A percentile compares a stretch with the other conserved stretches of the same genome.
phyloP scores from a whole-genome alignment of 2,329 filamentous ascomycete genomes.

The Botrytis deweyae region DNA sequence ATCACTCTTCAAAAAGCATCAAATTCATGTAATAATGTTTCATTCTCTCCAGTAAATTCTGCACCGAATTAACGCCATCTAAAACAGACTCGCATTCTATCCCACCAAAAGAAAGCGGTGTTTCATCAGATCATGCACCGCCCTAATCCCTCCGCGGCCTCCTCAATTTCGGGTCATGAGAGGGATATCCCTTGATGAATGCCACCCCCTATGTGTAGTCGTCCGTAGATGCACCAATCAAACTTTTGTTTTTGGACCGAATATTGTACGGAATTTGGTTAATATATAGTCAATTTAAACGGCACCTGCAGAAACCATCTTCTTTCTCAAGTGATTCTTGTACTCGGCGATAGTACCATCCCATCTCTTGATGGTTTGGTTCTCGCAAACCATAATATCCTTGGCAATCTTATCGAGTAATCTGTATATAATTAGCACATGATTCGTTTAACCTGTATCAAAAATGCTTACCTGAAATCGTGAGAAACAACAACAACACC shows the following conservation, averaged over 20 bases:
- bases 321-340: constrained; percentile 98
- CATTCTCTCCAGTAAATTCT: background rate
- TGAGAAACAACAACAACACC: constrained; percentile 98
- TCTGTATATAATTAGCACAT: constrained; percentile 51
- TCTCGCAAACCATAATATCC: constrained; percentile 98
- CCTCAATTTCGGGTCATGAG: constrained; percentile 12
- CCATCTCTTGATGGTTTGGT: constrained; percentile 91
- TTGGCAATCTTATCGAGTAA: constrained; percentile 99
- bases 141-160: constrained; percentile 23
- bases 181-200: background rate
- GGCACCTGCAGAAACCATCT: constrained; percentile 88
- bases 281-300: constrained; percentile 57
- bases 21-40: constrained; percentile 1
- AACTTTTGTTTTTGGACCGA: constrained; percentile 18
- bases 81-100: constrained; percentile 36
- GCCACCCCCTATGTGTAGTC: constrained; percentile 11
- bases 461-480: constrained; percentile 82
- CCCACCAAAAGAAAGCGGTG: constrained; percentile 22
- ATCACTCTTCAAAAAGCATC: background rate
- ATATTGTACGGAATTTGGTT: background rate
- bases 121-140: constrained; percentile 14
- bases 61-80: constrained; percentile 29
- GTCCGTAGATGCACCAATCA: constrained; percentile 17
- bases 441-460: background rate
- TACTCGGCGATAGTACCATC: constrained; percentile 87